Percentiles rank a stretch among this genome's conserved stretches.
These are phyloP conservation scores for Dendrobium catenatum DNA, from an alignment of 106 monocot species.

Conservation along the genomic window DNA sequence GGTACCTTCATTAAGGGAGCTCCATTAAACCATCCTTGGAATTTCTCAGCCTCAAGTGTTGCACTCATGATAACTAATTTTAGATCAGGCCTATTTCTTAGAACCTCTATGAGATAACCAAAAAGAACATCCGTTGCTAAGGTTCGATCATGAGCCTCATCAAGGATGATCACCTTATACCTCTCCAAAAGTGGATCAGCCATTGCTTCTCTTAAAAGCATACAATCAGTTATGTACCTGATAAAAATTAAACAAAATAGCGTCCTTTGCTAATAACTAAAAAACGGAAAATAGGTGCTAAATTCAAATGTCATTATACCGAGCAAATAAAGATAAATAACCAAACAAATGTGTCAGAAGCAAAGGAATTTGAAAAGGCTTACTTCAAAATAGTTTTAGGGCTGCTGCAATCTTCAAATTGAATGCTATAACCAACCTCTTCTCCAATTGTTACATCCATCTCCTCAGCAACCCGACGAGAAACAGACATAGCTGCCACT, in stretches of 20 bases:
- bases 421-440: slow-evolving; percentile 72
- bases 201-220: slow-evolving; percentile 79
- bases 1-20: slow-evolving; percentile 67
- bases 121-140: slow-evolving; percentile 71
- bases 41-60: slow-evolving; percentile 68
- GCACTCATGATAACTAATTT: slow-evolving; percentile 73
- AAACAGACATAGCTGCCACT: slow-evolving; percentile 72
- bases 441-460: slow-evolving; percentile 76
- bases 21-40: slow-evolving; percentile 60
- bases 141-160: slow-evolving; percentile 69
- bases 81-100: slow-evolving; percentile 52
- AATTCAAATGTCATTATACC: background rate
- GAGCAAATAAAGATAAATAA: background rate
- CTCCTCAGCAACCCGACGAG: slow-evolving; percentile 75
- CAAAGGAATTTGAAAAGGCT: slow-evolving; percentile 4
- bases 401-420: slow-evolving; percentile 82
- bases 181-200: slow-evolving; percentile 70
- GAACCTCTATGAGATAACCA: slow-evolving; percentile 54
- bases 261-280: background rate
- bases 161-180: slow-evolving; percentile 69
- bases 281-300: background rate
- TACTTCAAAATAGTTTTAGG: slow-evolving; percentile 72
- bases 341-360: background rate
- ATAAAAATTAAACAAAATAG: background rate
- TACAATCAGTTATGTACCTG: slow-evolving; percentile 79